Evolutionary conservation across 2,329 filamentous ascomycete species (phyloP).

Genomic region (Cytospora leucostoma): DNA sequence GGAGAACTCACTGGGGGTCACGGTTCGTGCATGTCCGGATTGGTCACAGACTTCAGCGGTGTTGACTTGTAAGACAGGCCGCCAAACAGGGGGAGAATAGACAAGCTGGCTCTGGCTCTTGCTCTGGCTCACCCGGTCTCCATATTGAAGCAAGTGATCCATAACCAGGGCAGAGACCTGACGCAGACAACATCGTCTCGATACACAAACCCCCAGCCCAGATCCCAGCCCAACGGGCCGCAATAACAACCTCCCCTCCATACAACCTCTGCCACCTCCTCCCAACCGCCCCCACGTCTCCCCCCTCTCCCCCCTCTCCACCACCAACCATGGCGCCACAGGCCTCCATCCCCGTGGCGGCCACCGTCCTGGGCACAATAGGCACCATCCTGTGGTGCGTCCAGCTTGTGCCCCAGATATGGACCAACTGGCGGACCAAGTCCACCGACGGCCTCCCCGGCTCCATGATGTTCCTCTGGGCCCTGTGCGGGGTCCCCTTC

Average conservation of each 20-base stretch:
- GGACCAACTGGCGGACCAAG: slow-evolving; percentile 62
- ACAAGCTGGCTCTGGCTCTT: not conserved
- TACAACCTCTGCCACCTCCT: no score
- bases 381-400: slow-evolving; percentile 44
- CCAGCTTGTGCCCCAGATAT: slow-evolving; percentile 50
- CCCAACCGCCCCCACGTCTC: not conserved
- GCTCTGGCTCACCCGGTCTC: not conserved
- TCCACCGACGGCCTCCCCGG: slow-evolving; percentile 62
- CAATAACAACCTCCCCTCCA: not conserved
- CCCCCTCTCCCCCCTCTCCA: not conserved
- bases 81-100: not conserved
- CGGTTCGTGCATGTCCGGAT: not conserved
- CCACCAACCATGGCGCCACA: slow-evolving; percentile 23
- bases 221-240: no score
- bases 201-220: not conserved
- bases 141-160: not conserved
- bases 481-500: slow-evolving; percentile 50
- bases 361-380: slow-evolving; percentile 33
- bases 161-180: not conserved
- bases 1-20: not conserved
- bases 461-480: slow-evolving; percentile 65
- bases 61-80: not conserved
- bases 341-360: slow-evolving; percentile 23
- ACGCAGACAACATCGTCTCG: not conserved
- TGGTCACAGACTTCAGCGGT: not conserved